Conservation (phyloP, 129 eudicot species). For the Daucus carota region DH1_v3.0 NC_030387.2:35701001-35701500, state of each 20-base stretch:
- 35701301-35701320: background rate
- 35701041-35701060: background rate
- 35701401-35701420: background rate
- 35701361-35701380: background rate
- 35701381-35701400: constrained; percentile 1
- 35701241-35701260: background rate
- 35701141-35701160: background rate
- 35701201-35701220: background rate
- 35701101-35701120: constrained; percentile 2
- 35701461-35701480: background rate
- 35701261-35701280: background rate
- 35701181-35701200: background rate
- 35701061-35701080: background rate
- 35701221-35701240: background rate
- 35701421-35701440: background rate
- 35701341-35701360: no score
- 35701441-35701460: background rate
- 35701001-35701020: background rate
- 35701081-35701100: constrained; percentile 1
- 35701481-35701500: background rate
- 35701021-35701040: background rate
- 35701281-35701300: background rate
- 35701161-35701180: constrained; percentile 1
- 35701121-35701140: background rate
- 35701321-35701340: background rate